Base-by-base conservation (phyloP, 305 asterid species). In the Solanum aculeatissimum region DNA sequence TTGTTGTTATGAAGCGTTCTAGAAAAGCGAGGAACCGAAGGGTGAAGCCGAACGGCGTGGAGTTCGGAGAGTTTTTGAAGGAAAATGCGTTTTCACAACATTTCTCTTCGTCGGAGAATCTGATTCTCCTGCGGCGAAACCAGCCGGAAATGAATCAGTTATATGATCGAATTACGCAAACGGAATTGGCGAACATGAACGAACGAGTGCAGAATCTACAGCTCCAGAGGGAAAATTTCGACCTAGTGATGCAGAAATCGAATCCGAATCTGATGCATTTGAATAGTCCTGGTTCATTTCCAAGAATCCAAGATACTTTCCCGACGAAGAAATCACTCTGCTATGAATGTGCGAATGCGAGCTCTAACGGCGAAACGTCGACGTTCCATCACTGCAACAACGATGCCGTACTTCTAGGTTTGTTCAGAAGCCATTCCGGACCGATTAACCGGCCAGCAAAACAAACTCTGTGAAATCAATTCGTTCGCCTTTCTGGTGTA, bases 1-100 rank as follows among this genome's bases (percentile, higher is more conserved):
- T 94, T 4, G 98, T 92, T 7, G 92, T 96, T 38, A 43, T 96
- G 89, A 96, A 96, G 86, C 83, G 96, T 85, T 92, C 97, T 6
- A 88, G 95, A 75, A 93, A 91, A 84, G 83, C 89, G 55, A 88
- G 93, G 84, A 85, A 82, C 45, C 93, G 92, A 40, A 91, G 91
- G 84, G 90, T 84, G 83, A 92, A 91, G 87, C n/a, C 84, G 5
- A 83, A 58, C 75, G 90, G 82, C 79, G 42, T 72, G 12, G 93
- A 89, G 16, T 84, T 81, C 65, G 27, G 84, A 2, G 88, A 91
- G 68, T 90, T 47, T 18, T 11, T 70, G 40, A 9, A 85, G 65
- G 93, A 85, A 0, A 69, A 65, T 23, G 86, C 78, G 51, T 68
- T 53, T 16, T 54, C 80, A 29, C 84, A 63, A 29, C 84, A 63